These are phyloP conservation scores for Trichaptum fuscoviolaceum DNA, from an alignment of 768 basidiomycete genomes.

Conservation along the genomic window DNA sequence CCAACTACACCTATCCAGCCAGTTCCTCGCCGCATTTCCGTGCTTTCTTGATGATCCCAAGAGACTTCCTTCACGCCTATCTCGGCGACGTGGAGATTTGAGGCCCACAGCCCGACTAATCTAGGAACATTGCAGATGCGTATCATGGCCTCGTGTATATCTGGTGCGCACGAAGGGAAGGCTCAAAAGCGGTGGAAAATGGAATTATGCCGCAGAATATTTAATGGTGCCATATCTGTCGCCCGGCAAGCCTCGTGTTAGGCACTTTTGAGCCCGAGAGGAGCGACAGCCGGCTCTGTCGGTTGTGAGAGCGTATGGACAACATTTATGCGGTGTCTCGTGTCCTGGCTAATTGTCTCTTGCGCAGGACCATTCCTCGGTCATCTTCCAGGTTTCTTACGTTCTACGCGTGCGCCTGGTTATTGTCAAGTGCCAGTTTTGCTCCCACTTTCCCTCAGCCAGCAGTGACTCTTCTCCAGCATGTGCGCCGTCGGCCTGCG, in stretches of 20 bases:
- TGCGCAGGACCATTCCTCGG: not conserved
- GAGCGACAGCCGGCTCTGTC: not conserved
- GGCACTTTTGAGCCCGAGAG: not conserved
- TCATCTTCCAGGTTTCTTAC: not conserved
- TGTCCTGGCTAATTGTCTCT: not conserved
- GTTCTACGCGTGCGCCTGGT: not conserved
- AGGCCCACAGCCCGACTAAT: not conserved
- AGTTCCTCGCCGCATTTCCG: not conserved
- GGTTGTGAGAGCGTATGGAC: not conserved
- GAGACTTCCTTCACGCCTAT: not conserved
- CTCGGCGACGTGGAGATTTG: not conserved
- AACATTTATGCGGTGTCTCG: not conserved
- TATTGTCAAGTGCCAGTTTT: not conserved
- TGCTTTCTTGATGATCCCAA: not conserved
- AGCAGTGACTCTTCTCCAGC: not conserved
- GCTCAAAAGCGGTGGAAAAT: not conserved
- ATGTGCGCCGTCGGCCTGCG: constrained; percentile 1
- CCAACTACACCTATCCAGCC: not conserved
- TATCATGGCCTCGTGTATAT: not conserved
- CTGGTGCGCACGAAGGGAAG: not conserved
- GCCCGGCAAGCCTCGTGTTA: not conserved
- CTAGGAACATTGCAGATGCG: not conserved
- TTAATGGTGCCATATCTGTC: not conserved
- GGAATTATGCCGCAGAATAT: not conserved
- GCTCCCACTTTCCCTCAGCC: not conserved